Base-by-base conservation (phyloP, 2,329 filamentous ascomycete genomes). In the Fusarium ambrosium region DNA sequence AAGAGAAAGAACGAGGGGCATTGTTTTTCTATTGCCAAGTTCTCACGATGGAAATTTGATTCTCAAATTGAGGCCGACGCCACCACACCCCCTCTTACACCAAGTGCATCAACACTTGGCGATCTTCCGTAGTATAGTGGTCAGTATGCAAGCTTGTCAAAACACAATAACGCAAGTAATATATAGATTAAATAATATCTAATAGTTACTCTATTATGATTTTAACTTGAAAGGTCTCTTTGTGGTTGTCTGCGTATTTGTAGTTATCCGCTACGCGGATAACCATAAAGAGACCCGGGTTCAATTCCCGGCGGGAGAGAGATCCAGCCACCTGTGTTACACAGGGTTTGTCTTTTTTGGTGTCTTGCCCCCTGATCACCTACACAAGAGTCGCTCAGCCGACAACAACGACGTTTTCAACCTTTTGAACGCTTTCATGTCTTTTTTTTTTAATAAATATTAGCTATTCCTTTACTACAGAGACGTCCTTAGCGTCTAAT, bases 231-330 rank as follows among this genome's bases (percentile, higher is more conserved):
- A n/a, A n/a, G n/a, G n/a, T n/a, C n/a, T n/a, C n/a, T n/a, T n/a
- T n/a, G n/a, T n/a, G n/a, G n/a, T n/a, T n/a, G n/a, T n/a, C n/a
- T n/a, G n/a, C n/a, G n/a, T n/a, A n/a, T n/a, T n/a, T n/a, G n/a
- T n/a, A n/a, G n/a, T n/a, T n/a, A n/a, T n/a, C n/a, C n/a, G n/a
- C n/a, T n/a, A n/a, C n/a, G n/a, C n/a, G n/a, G n/a, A n/a, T n/a
- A n/a, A n/a, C n/a, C n/a, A n/a, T n/a, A n/a, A n/a, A n/a, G 41
- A 43, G 41, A 43, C 41, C 41, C 41, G 41, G 41, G 41, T 43
- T 43, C 41, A 43, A 43, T 43, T 43, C 41, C 41, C 41, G 41
- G 41, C 41, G 41, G 41, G 41, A 43, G 41, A 43, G 41, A 45
- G 20, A 43, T 45, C 41, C 41, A 14, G 41, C 41, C 41, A 45